These are phyloP conservation scores for Citrus unshiu DNA, from an alignment of 345 rosid species.

Conservation along the genomic window DNA sequence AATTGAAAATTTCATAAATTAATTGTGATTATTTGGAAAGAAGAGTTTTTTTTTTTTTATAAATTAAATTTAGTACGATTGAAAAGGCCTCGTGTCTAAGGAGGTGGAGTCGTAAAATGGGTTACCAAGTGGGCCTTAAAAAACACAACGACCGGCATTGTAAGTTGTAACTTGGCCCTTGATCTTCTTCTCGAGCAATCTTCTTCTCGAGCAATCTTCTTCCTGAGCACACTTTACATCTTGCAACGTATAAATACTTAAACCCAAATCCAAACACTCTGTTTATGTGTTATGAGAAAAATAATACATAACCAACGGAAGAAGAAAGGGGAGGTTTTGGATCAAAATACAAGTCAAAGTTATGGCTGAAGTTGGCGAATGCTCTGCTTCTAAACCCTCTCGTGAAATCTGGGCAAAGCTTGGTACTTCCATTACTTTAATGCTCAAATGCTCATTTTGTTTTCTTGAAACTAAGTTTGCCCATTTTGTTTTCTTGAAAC, in stretches of 20 bases:
- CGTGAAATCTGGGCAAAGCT: constrained; percentile 53
- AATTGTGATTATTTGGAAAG: too few species aligned
- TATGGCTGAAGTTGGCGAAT: constrained; percentile 34
- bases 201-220: too few species aligned
- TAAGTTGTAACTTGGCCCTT: background rate
- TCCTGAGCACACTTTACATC: background rate
- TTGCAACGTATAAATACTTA: background rate
- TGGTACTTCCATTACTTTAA: constrained; percentile 23
- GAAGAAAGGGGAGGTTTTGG: background rate
- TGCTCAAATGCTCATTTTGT: background rate
- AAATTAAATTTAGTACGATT: too few species aligned
- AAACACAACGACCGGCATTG: too few species aligned
- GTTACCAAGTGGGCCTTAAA: too few species aligned
- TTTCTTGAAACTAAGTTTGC: background rate
- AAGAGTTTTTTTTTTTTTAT: too few species aligned
- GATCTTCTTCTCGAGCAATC: background rate
- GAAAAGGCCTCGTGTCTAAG: too few species aligned
- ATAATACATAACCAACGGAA: too few species aligned
- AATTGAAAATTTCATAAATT: too few species aligned
- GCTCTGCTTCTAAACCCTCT: constrained; percentile 34
- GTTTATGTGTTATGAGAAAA: too few species aligned
- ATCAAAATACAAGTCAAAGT: background rate
- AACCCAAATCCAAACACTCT: background rate
- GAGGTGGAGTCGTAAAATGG: too few species aligned
- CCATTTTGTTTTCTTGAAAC: background rate